Conservation (phyloP, 2,329 filamentous ascomycete genomes). For the Nakataea oryzae region DNA sequence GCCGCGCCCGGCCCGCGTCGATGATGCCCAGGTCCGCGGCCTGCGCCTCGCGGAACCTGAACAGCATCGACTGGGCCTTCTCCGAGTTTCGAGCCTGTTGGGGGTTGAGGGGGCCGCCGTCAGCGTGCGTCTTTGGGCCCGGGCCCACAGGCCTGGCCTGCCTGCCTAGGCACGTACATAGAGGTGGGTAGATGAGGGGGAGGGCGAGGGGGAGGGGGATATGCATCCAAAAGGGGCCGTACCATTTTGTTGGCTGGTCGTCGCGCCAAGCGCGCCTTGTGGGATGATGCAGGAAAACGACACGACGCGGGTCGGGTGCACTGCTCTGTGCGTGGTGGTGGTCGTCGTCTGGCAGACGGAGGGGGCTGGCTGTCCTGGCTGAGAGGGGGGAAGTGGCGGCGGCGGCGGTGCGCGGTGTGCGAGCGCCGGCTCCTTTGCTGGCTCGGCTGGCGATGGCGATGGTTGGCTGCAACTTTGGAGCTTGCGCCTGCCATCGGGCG, state of each 20-base stretch:
- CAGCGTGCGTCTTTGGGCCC: not conserved
- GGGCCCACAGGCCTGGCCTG: no score
- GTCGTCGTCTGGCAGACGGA: no score
- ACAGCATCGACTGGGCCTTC: constrained; percentile 99
- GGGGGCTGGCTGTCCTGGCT: not conserved
- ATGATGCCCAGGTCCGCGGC: constrained; percentile 93
- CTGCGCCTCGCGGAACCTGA: constrained; percentile 97
- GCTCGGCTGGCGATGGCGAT: not conserved
- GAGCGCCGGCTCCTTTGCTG: not conserved
- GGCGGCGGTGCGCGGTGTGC: not conserved
- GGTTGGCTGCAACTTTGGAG: not conserved
- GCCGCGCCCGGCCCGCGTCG: constrained; percentile 79
- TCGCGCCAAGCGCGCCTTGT: not conserved
- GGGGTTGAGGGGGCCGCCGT: not conserved
- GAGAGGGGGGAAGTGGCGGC: not conserved
- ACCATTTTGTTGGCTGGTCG: constrained; percentile 8
- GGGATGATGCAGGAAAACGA: not conserved
- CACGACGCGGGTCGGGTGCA: no score
- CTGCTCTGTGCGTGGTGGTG: not conserved
- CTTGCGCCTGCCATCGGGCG: not conserved
- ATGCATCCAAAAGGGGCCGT: no score
- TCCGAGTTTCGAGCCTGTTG: constrained; percentile 80
- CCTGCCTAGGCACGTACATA: no score
- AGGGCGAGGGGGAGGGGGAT: not conserved
- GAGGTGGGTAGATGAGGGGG: no score